Evolutionary conservation across 495 filamentous ascomycete species (phyloP).

Genomic region (Astrothelium macrocarpum): DNA sequence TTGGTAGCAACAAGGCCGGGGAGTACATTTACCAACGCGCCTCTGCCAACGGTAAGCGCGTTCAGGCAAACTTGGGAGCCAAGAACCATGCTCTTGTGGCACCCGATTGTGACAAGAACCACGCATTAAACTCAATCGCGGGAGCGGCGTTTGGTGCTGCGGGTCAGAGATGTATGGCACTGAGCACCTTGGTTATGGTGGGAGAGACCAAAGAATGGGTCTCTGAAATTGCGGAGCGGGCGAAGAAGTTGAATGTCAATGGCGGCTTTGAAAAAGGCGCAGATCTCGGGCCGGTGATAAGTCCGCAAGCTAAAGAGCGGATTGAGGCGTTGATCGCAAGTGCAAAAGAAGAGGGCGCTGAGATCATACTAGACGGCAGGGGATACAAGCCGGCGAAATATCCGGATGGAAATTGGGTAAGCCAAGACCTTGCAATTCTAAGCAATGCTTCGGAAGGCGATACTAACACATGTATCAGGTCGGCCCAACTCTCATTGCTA

Average conservation of each 20-base stretch:
- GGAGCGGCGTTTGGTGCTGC: conserved; percentile 95
- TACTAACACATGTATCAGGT: conserved; percentile 36
- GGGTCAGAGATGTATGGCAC: conserved; percentile 95
- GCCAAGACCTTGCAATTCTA: no score
- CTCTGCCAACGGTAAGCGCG: conserved; percentile 82
- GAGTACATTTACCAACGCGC: conserved; percentile 92
- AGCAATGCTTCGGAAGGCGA: conserved; percentile 5
- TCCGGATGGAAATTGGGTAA: conserved; percentile 90
- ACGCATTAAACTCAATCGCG: conserved; percentile 85
- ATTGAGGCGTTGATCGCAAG: conserved; percentile 83
- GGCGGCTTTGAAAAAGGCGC: conserved; percentile 91
- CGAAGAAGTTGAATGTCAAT: conserved; percentile 81
- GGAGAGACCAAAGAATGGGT: conserved; percentile 93
- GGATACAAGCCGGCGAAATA: conserved; percentile 85
- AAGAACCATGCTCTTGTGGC: conserved; percentile 97
- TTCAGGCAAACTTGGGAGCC: conserved; percentile 96
- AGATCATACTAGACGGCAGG: conserved; percentile 86
- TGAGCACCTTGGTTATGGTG: conserved; percentile 88
- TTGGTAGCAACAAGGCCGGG: conserved; percentile 91
- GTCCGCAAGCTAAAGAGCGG: conserved; percentile 78
- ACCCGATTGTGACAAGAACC: conserved; percentile 97
- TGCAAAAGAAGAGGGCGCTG: conserved; percentile 88
- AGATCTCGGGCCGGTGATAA: conserved; percentile 94
- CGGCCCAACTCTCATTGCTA: conserved; percentile 87
- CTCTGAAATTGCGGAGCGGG: conserved; percentile 79